Evolutionary conservation across 2,329 filamentous ascomycete genomes (phyloP), one percentile per base, ranked within the genome.

Genomic region (Annulohypoxylon truncatum): DNA sequence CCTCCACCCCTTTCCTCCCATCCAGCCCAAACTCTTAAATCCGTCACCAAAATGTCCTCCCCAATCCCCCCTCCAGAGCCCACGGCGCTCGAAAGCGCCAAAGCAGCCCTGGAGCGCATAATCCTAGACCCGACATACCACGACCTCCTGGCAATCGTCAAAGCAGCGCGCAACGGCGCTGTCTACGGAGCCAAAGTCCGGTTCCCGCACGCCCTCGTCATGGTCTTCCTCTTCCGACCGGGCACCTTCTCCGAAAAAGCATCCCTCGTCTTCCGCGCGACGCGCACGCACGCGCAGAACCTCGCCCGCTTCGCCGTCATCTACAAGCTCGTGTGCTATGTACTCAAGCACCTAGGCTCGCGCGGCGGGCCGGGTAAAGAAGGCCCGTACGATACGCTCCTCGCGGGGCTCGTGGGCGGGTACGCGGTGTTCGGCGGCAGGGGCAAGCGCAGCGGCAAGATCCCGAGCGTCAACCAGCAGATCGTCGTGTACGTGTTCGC

Each of bases 401-500:
- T 97, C 66, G 92, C 93, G 9, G 96, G 96, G 6, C 82, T 97
- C 6, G 77, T 97, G 48, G 96, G 96, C 75, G 96, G 96, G 56
- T 99, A 98, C 84, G 81, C 93, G 67, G 93, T 98, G 68, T 99
- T 99, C 78, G 96, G 95, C 51, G 79, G 83, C 42, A 84, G 87
- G 64, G 87, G 85, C 42, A 80, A 78, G 74, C 90, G 92, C 65
- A 82, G 81, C 35, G 90, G 90, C 73, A 86, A 87, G 77, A 89
- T 93, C 75, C 92, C 90, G 66, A 91, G 89, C 69, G 91, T 97
- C 68, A 97, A 90, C 81, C 93, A 97, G 83, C 95, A 99, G 84
- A 99, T 99, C 77, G 94, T 97, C 79, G 92, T 98, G 74, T 99
- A 99, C 83, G 92, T 99, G 68, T 97, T 97, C 77, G 96, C 96